Base-by-base conservation (phyloP, 345 rosid genomes). In the Triadica sebifera region DNA sequence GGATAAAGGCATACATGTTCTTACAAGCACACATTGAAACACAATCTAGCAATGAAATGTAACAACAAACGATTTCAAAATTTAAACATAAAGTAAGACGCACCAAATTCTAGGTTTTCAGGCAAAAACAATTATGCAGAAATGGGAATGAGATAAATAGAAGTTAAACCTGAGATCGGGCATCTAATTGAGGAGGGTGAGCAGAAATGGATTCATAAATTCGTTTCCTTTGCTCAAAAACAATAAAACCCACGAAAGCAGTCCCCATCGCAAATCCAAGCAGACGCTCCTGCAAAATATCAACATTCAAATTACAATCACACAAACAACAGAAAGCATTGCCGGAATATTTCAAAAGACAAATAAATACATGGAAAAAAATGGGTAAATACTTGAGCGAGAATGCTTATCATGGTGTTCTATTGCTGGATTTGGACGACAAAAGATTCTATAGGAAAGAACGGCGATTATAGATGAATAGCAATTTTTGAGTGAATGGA, bases 221-320 rank as follows among this genome's bases (percentile, higher is more conserved):
- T 75, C 79, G 75, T 75, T 81, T 89, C 19, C 98, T 92, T 73
- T 91, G 94, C 87, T 91, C 91, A 6, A 88, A 78, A 24, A 90
- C 86, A 19, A 90, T 1, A 78, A 85, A 52, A 20, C 92, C 91
- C 0, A 90, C 75, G 69, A 89, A 78, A 13, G 85, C 86, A 75
- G 81, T 77, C 24, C 99, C 97, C 53, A 93, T 76, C 29, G 89
- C 80, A 39, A 84, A 86, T 19, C 99, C 99, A 52, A 93, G 96
- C 69, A 95, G 79, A 67, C 97, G 96, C 82, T 89, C 93, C 93
- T 89, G 83, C 77, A 11, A 24, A 29, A 69, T 29, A 1, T 38
- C 45, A 16, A 34, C 51, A 58, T n/a, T 20, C 50, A 62, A 52
- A 51, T 7, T 6, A 34, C 6, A 56, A 13, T 15, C 57, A 67